Percentiles rank a stretch among this genome's conserved stretches.
phyloP scores from a whole-genome alignment of 2,329 filamentous ascomycete genomes.

The Cercospora sp. region DNA sequence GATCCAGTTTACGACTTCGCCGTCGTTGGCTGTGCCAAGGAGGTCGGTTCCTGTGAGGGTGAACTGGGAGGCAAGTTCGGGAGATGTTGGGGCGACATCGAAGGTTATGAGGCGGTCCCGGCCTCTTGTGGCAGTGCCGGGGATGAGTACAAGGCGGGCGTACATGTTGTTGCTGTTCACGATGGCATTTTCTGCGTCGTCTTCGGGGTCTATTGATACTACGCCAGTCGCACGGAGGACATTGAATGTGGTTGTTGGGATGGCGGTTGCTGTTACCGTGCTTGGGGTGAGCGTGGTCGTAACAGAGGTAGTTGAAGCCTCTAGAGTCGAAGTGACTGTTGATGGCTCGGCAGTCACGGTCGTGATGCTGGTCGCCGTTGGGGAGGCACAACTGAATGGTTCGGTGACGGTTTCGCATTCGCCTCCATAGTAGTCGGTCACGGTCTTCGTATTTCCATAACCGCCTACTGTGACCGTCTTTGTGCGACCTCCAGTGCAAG shows the following conservation, averaged over 20 bases:
- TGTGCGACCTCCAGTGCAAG: neutral
- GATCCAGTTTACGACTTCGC: neutral
- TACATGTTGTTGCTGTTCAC: slow-evolving; percentile 7
- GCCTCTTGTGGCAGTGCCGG: neutral
- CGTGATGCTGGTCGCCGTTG: neutral
- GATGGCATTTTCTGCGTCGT: neutral
- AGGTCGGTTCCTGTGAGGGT: neutral
- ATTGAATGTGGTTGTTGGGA: neutral
- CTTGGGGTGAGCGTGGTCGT: neutral
- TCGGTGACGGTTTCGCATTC: slow-evolving; percentile 1
- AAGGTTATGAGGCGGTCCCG: neutral
- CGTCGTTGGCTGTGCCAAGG: neutral
- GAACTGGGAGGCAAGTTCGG: neutral
- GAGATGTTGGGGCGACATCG: neutral
- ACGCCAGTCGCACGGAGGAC: neutral
- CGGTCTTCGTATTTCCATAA: neutral
- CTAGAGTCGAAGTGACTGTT: neutral
- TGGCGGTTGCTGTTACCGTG: neutral
- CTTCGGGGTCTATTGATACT: neutral
- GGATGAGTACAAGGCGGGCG: neutral
- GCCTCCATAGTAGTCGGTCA: neutral
- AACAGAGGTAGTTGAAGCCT: neutral
- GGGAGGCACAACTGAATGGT: neutral
- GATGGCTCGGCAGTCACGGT: neutral
- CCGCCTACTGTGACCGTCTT: slow-evolving; percentile 1